Evolutionary conservation across 129 eudicot species (phyloP).

Genomic region (Artemisia argyi): DNA sequence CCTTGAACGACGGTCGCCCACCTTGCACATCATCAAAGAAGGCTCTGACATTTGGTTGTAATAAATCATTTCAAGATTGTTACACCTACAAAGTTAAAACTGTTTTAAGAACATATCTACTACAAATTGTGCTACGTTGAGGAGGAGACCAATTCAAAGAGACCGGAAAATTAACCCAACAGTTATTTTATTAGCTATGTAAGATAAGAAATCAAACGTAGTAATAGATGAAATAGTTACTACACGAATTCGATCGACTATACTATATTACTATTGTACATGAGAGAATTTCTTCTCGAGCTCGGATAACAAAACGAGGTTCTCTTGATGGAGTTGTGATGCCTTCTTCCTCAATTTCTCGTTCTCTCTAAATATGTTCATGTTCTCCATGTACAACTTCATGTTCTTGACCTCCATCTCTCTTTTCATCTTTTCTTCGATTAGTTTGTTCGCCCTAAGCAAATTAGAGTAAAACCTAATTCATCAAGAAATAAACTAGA

Average conservation of each 20-base stretch:
- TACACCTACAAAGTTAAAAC: too few relatives aligned
- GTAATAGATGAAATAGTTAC: slow-evolving; percentile 8
- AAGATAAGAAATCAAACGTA: background rate
- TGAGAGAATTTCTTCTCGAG: slow-evolving; percentile 38
- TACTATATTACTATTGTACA: background rate
- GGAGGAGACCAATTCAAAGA: too few relatives aligned
- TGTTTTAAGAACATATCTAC: too few relatives aligned
- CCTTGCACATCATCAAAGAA: too few relatives aligned
- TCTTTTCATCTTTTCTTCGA: slow-evolving; percentile 25
- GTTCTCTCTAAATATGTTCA: slow-evolving; percentile 62
- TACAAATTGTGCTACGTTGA: too few relatives aligned
- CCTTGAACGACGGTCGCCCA: too few relatives aligned
- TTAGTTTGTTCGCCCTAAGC: slow-evolving; percentile 33
- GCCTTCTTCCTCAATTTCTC: slow-evolving; percentile 69
- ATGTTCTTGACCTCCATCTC: slow-evolving; percentile 70
- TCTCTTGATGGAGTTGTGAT: slow-evolving; percentile 63
- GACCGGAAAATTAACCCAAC: background rate
- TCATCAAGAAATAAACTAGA: background rate
- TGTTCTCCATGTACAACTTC: slow-evolving; percentile 80
- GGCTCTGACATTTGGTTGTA: too few relatives aligned
- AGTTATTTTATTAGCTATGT: background rate
- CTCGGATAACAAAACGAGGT: slow-evolving; percentile 47
- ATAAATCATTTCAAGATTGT: too few relatives aligned
- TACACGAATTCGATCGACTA: slow-evolving; percentile 5
- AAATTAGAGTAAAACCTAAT: background rate